Evolutionary conservation across 2,329 filamentous ascomycete genomes (phyloP), one percentile per base, ranked within the genome.

Genomic region (Exserohilum rostratum): DNA sequence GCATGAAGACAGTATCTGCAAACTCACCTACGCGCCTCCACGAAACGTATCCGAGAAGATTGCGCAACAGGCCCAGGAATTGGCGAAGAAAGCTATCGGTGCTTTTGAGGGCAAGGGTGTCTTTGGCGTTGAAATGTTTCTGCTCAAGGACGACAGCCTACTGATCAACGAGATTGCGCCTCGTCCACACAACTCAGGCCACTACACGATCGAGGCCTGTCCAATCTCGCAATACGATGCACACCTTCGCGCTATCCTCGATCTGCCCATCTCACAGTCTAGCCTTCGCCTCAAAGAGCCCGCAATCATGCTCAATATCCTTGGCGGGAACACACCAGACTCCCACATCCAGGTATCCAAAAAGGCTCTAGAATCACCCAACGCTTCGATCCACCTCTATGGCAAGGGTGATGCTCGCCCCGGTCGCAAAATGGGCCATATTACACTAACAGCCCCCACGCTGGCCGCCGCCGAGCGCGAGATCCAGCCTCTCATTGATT

Each of bases 51-150:
- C 86, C 1, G 77, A 81, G 1, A 76, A 80, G 1, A 81, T 89
- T 34, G 84, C 85, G 57, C 76, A 85, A 61, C 79, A 84, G 66
- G 93, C 93, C 0, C 87, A 91, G 70, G 83, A 87, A 37, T 82
- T 97, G 0, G 95, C 93, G 0, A 85, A 86, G 64, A 86, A 89
- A 53, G 93, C 95, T 10, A 87, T 97, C 18, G 83, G 85, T 37
- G 88, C 86, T 46, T 89, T 99, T 50, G 87, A 87, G 79, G 95
- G 95, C 46, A 89, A 95, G 58, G 95, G 95, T 60, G 90, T 96
- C 29, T 99, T 97, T 75, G 95, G 93, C 0, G 93, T 98, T 0
- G 95, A 99, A 78, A 90, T 98, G 87, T 99, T 99, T 77, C 77
- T 98, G 3, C 83, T 93, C 10, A 79, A 87, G 44, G 86, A 95